Percentiles rank a stretch among this genome's conserved stretches.
phyloP scores from a whole-genome alignment of 1,139 yeast species.

The Torulaspora pretoriensis region DNA sequence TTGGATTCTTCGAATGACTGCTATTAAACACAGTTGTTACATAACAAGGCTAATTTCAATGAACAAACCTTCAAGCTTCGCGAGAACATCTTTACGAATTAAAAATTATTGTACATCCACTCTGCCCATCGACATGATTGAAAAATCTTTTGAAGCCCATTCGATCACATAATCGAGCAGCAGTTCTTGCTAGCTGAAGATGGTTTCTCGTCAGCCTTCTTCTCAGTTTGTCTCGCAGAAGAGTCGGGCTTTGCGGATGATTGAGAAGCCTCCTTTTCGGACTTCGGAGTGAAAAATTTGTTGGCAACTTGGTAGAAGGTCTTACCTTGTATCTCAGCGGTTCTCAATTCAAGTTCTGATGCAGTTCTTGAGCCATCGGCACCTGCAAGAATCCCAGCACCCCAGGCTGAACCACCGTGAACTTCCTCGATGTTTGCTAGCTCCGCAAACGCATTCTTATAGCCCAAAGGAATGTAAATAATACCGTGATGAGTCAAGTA shows the following conservation, averaged over 20 bases:
- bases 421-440: slow-evolving; percentile 53
- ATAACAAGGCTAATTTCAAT: background rate
- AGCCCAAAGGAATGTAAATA: slow-evolving; percentile 59
- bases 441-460: slow-evolving; percentile 47
- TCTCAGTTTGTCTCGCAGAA: slow-evolving; percentile 14
- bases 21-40: background rate
- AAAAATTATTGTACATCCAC: slow-evolving; percentile 3
- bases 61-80: background rate
- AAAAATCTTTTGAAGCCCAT: slow-evolving; percentile 1
- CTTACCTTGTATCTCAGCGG: slow-evolving; percentile 63
- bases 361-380: slow-evolving; percentile 66
- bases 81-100: background rate
- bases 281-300: slow-evolving; percentile 15
- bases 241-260: slow-evolving; percentile 10
- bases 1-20: slow-evolving; percentile 26
- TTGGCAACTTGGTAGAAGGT: slow-evolving; percentile 48
- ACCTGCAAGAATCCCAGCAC: slow-evolving; percentile 65
- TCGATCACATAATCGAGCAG: slow-evolving; percentile 27
- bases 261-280: slow-evolving; percentile 7
- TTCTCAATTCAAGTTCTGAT: slow-evolving; percentile 51
- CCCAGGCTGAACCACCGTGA: slow-evolving; percentile 76
- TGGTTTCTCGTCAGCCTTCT: slow-evolving; percentile 10
- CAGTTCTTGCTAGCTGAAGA: slow-evolving; percentile 14
- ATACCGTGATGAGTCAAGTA: slow-evolving; percentile 59
- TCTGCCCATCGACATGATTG: background rate